phyloP scores from a whole-genome alignment of 139 green algal species.

The Dunaliella primolecta region DNA sequence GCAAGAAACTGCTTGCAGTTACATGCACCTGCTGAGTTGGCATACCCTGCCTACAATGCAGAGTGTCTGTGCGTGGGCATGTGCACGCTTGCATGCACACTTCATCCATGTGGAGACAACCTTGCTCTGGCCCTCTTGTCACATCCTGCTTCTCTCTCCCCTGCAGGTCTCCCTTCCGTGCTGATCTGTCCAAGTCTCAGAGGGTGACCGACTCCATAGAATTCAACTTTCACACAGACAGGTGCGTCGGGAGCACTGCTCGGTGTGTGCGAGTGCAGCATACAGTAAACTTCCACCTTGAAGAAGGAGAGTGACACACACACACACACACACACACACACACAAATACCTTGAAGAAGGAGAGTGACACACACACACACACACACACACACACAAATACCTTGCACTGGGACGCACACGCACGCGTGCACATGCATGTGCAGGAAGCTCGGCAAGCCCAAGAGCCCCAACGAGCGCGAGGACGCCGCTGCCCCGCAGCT shows the following conservation, averaged over 20 bases:
- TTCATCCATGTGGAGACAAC: too few species aligned
- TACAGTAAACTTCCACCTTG: not conserved
- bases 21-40: too few species aligned
- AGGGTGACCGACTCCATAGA: constrained; percentile 12
- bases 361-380: not conserved
- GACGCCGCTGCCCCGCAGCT: not conserved
- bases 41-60: too few species aligned
- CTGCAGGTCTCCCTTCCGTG: constrained; percentile 20
- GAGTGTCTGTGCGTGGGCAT: too few species aligned
- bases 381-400: not conserved
- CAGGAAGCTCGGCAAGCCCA: constrained; percentile 1
- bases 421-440: not conserved
- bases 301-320: too few species aligned
- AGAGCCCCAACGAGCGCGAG: constrained; percentile 1
- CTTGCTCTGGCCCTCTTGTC: too few species aligned
- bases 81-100: too few species aligned
- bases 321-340: not conserved
- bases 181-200: constrained; percentile 7
- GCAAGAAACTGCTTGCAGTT: too few species aligned
- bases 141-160: too few species aligned
- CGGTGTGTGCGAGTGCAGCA: not conserved
- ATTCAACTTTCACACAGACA: constrained; percentile 8
- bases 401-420: not conserved
- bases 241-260: not conserved
- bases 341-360: not conserved